Conservation (phyloP, 2,329 filamentous ascomycete species). For the Kalaharituber pfeilii region DNA sequence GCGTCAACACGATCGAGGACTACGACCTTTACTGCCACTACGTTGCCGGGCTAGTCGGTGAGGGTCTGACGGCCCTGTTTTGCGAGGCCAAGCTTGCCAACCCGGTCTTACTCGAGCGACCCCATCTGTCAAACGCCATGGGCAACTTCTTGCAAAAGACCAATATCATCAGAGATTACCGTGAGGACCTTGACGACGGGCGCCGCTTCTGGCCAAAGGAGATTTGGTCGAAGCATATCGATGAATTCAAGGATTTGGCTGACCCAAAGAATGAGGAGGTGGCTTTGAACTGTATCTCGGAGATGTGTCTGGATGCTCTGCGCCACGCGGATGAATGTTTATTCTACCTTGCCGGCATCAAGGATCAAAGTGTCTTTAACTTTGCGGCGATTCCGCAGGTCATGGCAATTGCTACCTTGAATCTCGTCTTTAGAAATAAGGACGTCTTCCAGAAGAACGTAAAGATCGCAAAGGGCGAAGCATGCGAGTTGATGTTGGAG, state of each 20-base stretch:
- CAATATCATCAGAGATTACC: conserved; percentile 93
- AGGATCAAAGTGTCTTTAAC: conserved; percentile 96
- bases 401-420: conserved; percentile 93
- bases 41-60: conserved; percentile 93
- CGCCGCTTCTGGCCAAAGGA: conserved; percentile 89
- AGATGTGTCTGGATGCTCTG: conserved; percentile 85
- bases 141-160: conserved; percentile 94
- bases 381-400: conserved; percentile 92
- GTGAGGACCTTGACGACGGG: conserved; percentile 74
- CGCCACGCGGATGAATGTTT: conserved; percentile 79
- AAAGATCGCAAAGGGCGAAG: conserved; percentile 92
- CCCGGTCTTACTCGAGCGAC: conserved; percentile 58
- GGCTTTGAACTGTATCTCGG: conserved; percentile 71
- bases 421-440: conserved; percentile 82
- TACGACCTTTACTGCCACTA: conserved; percentile 98
- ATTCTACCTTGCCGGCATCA: conserved; percentile 91
- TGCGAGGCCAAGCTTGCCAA: conserved; percentile 77
- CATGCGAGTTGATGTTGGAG: conserved; percentile 78
- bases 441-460: conserved; percentile 70
- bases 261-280: conserved; percentile 58
- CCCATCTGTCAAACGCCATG: conserved; percentile 82
- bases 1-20: conserved; percentile 66
- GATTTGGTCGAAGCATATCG: conserved; percentile 91
- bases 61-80: conserved; percentile 79
- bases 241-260: conserved; percentile 78